Conservation (phyloP, 2,329 filamentous ascomycete genomes). For the Cadophora malorum region DNA sequence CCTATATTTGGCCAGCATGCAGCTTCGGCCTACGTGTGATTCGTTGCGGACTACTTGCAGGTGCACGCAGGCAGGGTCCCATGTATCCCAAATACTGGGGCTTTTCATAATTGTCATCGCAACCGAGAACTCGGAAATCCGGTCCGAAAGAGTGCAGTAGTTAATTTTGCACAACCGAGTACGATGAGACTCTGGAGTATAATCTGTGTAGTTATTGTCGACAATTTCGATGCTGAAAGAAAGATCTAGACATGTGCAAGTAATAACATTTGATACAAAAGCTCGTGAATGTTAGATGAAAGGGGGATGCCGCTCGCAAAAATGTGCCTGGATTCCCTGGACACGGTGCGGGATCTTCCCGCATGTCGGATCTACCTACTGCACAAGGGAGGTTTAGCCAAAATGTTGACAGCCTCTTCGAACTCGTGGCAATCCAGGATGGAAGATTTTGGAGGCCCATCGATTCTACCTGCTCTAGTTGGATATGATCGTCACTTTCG, state of each 20-base stretch:
- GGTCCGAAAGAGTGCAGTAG: constrained; percentile 10
- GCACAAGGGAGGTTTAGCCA: constrained; percentile 7
- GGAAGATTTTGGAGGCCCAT: constrained; percentile 4
- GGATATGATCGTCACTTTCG: constrained; percentile 3
- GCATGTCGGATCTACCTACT: constrained; percentile 17
- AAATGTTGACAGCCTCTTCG: constrained; percentile 19
- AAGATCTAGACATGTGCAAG: constrained; percentile 4
- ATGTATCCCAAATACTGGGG: constrained; percentile 6
- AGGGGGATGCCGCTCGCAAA: constrained; percentile 4
- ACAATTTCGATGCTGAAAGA: not conserved
- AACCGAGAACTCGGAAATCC: constrained; percentile 16
- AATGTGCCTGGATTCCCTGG: constrained; percentile 18
- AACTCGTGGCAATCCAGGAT: constrained; percentile 21
- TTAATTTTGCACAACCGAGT: constrained; percentile 8
- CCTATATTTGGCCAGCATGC: constrained; percentile 14
- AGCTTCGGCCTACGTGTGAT: constrained; percentile 7
- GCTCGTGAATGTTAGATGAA: constrained; percentile 12
- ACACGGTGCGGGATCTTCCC: constrained; percentile 15
- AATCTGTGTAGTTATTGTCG: not conserved
- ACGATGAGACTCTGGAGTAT: not conserved
- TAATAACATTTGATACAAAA: constrained; percentile 5
- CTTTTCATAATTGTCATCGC: constrained; percentile 8
- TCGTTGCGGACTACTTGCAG: constrained; percentile 13
- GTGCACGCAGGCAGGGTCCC: constrained; percentile 11
- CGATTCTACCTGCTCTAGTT: not conserved